Evolutionary conservation across 306 rosid species (phyloP), one percentile per base, ranked within the genome.

Genomic region (Elaeagnus macrophylla): DNA sequence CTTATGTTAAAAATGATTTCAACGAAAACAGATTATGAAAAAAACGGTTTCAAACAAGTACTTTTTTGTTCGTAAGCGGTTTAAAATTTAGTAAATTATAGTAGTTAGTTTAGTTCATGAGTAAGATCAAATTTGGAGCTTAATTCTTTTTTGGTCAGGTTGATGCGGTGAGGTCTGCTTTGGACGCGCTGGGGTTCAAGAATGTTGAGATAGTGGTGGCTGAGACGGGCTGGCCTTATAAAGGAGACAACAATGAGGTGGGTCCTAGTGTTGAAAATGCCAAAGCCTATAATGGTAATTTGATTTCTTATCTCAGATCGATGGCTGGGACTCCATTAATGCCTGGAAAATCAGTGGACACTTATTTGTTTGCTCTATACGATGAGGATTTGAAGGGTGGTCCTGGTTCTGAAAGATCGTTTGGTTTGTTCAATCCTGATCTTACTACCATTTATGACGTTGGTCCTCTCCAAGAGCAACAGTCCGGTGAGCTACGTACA

Each of bases 221-320:
- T 0, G 99, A 93, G 77, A 93, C 99, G 1, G 99, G 99, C 4
- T 93, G 99, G 99, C 96, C 99, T 5, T 93, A 93, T 83, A 84
- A 88, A 60, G 99, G 96, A 39, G 96, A 93, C 49, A n/a, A 15
- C 63, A 51, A 81, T 17, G 99, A 93, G 77, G 95, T 75, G 37
- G 99, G 96, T 6, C 70, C 94, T 0, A 80, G 96, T 38, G 54
- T 82, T 17, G 88, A 87, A 52, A 84, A 93, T 49, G 99, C 99
- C 0, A 88, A 81, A 53, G 99, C 96, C 44, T 93, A 78, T 37
- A 93, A 84, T 7, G 95, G 94, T 9, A 88, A 88, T 63, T 48
- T 93, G 20, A 82, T 87, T 46, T 76, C 93, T 0, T 96, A 93
- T 67, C 81, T 87, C 0, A 77, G 95, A 9, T 93, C 99, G 17